phyloP scores from a whole-genome alignment of 805 yeast genomes.

The Ogataea trehalophila region DNA sequence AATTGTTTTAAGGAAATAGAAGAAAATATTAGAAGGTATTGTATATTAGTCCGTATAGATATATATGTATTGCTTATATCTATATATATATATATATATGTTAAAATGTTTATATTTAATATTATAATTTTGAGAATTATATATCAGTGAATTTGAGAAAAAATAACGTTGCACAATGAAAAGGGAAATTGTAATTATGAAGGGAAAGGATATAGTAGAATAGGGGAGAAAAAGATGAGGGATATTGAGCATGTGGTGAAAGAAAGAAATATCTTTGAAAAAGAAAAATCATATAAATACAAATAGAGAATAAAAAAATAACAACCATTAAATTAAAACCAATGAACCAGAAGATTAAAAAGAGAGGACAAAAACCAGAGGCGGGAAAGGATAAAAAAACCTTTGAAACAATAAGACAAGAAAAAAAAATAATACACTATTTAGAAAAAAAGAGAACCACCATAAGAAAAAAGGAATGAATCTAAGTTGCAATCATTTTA shows the following conservation, averaged over 20 bases:
- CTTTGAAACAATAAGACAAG: background rate
- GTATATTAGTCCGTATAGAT: constrained; percentile 16
- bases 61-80: too few species aligned
- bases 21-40: too few species aligned
- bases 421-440: background rate
- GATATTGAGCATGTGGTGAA: background rate
- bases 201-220: constrained; percentile 28
- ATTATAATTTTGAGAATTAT: too few species aligned
- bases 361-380: background rate
- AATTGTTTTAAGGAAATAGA: background rate
- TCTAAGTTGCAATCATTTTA: constrained; percentile 9
- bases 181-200: too few species aligned
- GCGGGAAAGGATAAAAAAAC: background rate
- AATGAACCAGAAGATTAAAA: background rate
- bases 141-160: too few species aligned
- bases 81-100: background rate
- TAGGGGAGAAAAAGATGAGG: constrained; percentile 32
- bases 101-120: too few species aligned
- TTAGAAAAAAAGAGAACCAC: background rate
- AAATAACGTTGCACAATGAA: too few species aligned
- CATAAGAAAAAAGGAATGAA: background rate
- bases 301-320: background rate
- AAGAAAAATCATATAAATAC: background rate
- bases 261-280: background rate
- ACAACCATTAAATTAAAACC: background rate